phyloP scores from a whole-genome alignment of 164 flowering plant species.

The Saururus chinensis region DNA sequence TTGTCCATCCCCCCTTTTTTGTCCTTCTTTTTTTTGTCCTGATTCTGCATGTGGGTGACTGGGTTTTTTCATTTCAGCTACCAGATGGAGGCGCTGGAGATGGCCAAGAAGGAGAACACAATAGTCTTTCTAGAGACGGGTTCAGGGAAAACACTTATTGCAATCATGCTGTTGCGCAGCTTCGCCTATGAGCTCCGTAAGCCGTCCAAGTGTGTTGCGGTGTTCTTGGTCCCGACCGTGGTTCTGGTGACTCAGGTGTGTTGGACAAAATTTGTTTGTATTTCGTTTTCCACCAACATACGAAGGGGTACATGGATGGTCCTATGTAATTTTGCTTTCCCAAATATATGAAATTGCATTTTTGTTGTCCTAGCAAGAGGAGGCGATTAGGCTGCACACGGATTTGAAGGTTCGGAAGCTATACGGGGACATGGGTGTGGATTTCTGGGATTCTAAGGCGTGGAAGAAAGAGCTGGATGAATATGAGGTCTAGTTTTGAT shows the following conservation, averaged over 20 bases:
- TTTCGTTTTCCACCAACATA: neutral
- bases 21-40: too few species aligned
- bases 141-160: conserved; percentile 84
- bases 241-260: conserved; percentile 54
- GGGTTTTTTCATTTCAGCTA: conserved; percentile 28
- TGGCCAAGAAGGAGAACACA: conserved; percentile 60
- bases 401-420: conserved; percentile 70
- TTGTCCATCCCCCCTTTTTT: neutral
- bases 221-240: conserved; percentile 74
- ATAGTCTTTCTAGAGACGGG: conserved; percentile 86
- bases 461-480: conserved; percentile 50
- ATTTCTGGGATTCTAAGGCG: conserved; percentile 54
- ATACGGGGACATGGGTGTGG: conserved; percentile 87
- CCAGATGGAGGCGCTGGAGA: conserved; percentile 76
- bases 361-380: conserved; percentile 49
- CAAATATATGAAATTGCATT: neutral
- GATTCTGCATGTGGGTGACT: neutral
- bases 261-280: neutral
- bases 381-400: conserved; percentile 46
- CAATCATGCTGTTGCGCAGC: conserved; percentile 70
- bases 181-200: conserved; percentile 54
- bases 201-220: conserved; percentile 47
- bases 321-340: neutral
- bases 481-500: conserved; percentile 39
- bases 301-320: neutral